Percentiles rank a stretch among this genome's conserved stretches.
Conservation (phyloP, 306 rosid genomes). For the Psophocarpus tetragonolobus region DNA sequence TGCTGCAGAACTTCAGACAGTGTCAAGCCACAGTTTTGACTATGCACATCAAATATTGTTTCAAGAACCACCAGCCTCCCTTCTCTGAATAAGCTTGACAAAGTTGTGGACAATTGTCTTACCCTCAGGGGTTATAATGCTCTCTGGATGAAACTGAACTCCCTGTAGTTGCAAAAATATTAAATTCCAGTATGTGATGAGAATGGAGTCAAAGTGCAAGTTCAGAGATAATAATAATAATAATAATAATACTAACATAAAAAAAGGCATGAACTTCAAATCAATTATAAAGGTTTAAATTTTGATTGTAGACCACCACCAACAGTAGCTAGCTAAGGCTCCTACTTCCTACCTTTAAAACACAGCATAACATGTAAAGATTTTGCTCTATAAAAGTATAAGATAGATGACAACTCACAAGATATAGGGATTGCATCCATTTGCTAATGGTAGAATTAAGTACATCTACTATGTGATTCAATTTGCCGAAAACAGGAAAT, state of each 20-base stretch:
- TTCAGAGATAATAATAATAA: neutral
- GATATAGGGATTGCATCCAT: neutral
- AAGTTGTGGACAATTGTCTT: constrained; percentile 69
- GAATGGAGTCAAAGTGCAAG: neutral
- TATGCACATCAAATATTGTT: neutral
- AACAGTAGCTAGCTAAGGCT: too few species aligned
- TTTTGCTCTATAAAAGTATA: neutral
- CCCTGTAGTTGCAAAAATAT: constrained; percentile 60
- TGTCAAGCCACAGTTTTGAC: neutral
- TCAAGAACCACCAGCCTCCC: constrained; percentile 43
- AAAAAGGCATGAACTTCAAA: neutral
- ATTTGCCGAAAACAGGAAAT: neutral
- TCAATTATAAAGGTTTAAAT: neutral
- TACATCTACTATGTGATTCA: neutral
- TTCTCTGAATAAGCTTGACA: constrained; percentile 63
- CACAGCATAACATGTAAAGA: too few species aligned
- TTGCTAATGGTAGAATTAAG: neutral
- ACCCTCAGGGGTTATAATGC: constrained; percentile 84
- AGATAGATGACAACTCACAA: neutral
- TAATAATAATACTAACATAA: too few species aligned
- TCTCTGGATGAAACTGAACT: constrained; percentile 97
- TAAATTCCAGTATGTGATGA: neutral
- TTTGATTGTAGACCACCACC: too few species aligned
- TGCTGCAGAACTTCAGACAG: neutral
- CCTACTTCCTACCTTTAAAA: too few species aligned